Evolutionary conservation across 768 basidiomycete species (phyloP), one percentile per base, ranked within the genome.

Genomic region (Russula sp.): DNA sequence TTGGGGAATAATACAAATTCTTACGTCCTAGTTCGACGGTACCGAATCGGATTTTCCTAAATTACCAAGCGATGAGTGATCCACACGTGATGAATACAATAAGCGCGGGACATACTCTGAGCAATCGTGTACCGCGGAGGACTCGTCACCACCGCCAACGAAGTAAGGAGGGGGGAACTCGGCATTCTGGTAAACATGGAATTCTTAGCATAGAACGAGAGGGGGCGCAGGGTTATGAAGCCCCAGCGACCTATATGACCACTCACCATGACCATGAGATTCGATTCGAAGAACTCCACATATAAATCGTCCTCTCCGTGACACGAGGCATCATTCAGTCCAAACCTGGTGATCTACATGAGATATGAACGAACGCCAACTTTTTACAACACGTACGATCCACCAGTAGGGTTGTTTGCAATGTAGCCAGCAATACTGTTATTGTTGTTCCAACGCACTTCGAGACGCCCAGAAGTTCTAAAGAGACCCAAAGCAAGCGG

Each of bases 11-110:
- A 32, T 18, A 7, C 5, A 26, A 50, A n/a, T 6, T 44, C 59
- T 53, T 61, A 61, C 59, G 28, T 61, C 59, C 59, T 1, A 40
- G 6, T 6, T 42, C 5, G 22, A 61, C 38, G 16, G 42, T 28
- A 7, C 14, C 42, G 22, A 52, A 44, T 26, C n/a, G 13, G 22
- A 53, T 26, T 7, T 26, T 44, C 22, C 59, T 61, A 24, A 0
- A 9, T 22, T 22, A 32, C 42, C 22, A 22, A 30, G 4, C 18
- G 10, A n/a, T 52, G 2, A 52, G 51, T 32, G 11, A 52, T 2
- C 51, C 2, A 5, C 46, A 22, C 44, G n/a, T 20, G 5, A n/a
- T 5, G 9, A n/a, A 14, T 4, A 42, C 18, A 4, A n/a, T n/a
- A 4, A 20, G 44, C 4, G 11, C 22, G 5, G 9, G n/a, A 22